These are phyloP conservation scores for Monilinia vaccinii-corymbosi DNA, from an alignment of 2,329 filamentous ascomycete species.

Conservation along the genomic window DNA sequence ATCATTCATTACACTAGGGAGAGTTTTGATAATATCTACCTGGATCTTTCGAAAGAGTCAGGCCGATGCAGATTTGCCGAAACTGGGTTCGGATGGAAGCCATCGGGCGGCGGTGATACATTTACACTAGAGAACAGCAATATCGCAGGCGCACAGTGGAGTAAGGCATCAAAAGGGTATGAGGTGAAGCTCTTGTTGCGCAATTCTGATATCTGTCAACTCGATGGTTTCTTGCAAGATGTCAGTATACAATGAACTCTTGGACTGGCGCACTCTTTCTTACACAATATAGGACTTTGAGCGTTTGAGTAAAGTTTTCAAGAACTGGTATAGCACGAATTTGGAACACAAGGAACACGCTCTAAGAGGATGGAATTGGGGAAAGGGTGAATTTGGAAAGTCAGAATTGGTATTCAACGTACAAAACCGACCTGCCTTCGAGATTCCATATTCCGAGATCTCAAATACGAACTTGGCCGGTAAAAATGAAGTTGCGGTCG, in stretches of 20 bases:
- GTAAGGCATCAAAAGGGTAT: constrained; percentile 81
- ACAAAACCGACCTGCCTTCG: constrained; percentile 91
- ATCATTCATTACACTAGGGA: constrained; percentile 42
- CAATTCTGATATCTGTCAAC: constrained; percentile 76
- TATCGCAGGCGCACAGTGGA: constrained; percentile 87
- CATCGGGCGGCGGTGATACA: constrained; percentile 74
- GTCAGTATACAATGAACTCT: constrained; percentile 31
- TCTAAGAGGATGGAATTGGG: constrained; percentile 97
- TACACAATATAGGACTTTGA: constrained; percentile 62
- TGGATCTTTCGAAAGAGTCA: constrained; percentile 86
- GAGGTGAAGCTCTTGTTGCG: constrained; percentile 88
- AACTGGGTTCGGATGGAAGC: constrained; percentile 92
- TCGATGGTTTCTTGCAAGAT: constrained; percentile 91
- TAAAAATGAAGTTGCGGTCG: constrained; percentile 94
- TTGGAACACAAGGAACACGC: constrained; percentile 92
- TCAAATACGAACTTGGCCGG: constrained; percentile 96
- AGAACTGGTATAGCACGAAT: constrained; percentile 93
- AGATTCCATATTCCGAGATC: constrained; percentile 94
- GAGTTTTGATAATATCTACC: constrained; percentile 94
- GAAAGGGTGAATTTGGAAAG: constrained; percentile 94
- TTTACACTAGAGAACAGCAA: constrained; percentile 87
- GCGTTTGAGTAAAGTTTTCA: constrained; percentile 84
- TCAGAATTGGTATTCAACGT: constrained; percentile 94
- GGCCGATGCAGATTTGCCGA: constrained; percentile 95
- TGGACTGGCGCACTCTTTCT: constrained; percentile 7